Conservation (phyloP, 352 stramenopile genomes). For the Pythium biforme region DNA sequence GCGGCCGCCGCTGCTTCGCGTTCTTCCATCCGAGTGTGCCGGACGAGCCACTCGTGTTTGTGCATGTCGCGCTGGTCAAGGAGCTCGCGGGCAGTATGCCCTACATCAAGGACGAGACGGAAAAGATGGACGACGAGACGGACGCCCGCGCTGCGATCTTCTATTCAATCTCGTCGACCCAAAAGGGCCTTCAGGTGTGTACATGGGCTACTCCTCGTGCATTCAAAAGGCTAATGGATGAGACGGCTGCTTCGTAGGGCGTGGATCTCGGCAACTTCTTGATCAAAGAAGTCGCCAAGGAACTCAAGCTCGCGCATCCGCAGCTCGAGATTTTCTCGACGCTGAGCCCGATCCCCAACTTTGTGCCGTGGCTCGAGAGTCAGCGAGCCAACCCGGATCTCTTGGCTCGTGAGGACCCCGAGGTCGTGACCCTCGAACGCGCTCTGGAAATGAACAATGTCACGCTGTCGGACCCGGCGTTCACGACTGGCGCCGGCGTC, state of each 20-base stretch:
- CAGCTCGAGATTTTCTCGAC: conserved; percentile 91
- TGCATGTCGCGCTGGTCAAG: conserved; percentile 92
- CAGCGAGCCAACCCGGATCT: conserved; percentile 53
- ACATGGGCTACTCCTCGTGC: neutral
- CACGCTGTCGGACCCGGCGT: neutral
- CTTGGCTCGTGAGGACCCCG: conserved; percentile 26
- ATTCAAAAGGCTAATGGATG: neutral
- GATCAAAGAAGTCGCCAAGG: conserved; percentile 94
- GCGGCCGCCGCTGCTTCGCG: conserved; percentile 88
- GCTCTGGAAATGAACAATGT: conserved; percentile 21
- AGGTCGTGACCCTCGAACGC: conserved; percentile 33
- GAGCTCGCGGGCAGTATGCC: conserved; percentile 90
- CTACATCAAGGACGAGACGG: conserved; percentile 83
- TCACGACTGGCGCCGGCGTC: conserved; percentile 9
- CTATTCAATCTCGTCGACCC: conserved; percentile 95
- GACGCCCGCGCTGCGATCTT: conserved; percentile 88
- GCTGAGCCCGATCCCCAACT: conserved; percentile 92
- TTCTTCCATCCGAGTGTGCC: conserved; percentile 95
- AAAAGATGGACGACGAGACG: conserved; percentile 56
- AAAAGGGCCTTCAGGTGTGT: conserved; percentile 82
- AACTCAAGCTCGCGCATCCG: conserved; percentile 59
- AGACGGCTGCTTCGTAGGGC: conserved; percentile 50
- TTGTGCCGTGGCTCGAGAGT: conserved; percentile 90
- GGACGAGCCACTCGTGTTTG: conserved; percentile 93
- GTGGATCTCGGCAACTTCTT: conserved; percentile 95